phyloP scores from a whole-genome alignment of 345 rosid genomes.

The Melastoma malabathricum region DNA sequence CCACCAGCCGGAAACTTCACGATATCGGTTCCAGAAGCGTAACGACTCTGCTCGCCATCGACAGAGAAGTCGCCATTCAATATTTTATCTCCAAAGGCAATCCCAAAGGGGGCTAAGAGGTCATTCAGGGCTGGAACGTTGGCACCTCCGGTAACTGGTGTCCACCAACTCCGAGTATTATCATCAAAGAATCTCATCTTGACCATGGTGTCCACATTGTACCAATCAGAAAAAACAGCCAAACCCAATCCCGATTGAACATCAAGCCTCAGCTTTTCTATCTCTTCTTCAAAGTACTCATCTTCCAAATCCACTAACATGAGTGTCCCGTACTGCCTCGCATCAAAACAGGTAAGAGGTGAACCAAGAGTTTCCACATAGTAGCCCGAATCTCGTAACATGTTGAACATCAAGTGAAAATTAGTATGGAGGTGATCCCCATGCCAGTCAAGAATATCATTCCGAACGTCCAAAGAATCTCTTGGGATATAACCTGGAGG shows the following conservation, averaged over 20 bases:
- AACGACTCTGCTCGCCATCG: constrained; percentile 92
- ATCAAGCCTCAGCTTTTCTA: constrained; percentile 75
- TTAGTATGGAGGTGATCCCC: constrained; percentile 99
- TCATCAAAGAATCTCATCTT: constrained; percentile 98
- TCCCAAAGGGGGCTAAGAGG: constrained; percentile 91
- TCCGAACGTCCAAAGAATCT: constrained; percentile 95
- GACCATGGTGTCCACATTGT: constrained; percentile 92
- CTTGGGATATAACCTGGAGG: constrained; percentile 99
- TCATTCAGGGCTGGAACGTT: constrained; percentile 88
- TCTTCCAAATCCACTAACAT: constrained; percentile 94
- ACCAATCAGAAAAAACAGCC: constrained; percentile 93
- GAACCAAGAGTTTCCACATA: constrained; percentile 94
- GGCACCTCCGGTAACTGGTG: constrained; percentile 97
- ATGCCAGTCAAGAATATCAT: constrained; percentile 98
- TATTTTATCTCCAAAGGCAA: constrained; percentile 94
- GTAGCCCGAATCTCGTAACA: constrained; percentile 85
- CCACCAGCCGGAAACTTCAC: constrained; percentile 90
- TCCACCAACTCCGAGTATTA: constrained; percentile 98
- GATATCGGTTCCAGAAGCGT: constrained; percentile 94
- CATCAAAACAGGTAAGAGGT: constrained; percentile 92
- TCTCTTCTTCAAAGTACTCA: constrained; percentile 85
- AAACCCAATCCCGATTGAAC: constrained; percentile 77
- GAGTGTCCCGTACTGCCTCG: constrained; percentile 85
- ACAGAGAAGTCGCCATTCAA: constrained; percentile 85
- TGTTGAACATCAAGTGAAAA: constrained; percentile 88